These are phyloP conservation scores for Penstemon barbatus DNA, from an alignment of 257 asterid species.

Conservation along the genomic window DNA sequence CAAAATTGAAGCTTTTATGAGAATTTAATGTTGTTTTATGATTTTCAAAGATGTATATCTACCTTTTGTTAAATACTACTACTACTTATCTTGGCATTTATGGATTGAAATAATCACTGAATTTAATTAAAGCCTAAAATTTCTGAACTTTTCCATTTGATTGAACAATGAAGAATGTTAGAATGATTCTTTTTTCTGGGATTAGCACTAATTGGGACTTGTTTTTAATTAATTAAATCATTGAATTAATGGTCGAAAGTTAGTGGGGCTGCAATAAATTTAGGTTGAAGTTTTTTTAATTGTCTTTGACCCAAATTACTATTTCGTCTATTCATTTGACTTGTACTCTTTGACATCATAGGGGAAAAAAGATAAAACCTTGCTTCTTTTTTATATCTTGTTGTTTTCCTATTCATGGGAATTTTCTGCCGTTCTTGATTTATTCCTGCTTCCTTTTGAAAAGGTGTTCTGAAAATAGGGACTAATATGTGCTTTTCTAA, in stretches of 20 bases:
- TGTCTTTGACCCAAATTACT: conserved; percentile 3
- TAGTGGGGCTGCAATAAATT: conserved; percentile 34
- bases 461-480: background rate
- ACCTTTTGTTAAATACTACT: background rate
- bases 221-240: background rate
- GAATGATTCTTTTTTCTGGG: background rate
- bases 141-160: conserved; percentile 6
- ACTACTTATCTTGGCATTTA: conserved; percentile 16
- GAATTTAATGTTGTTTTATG: background rate
- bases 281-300: conserved; percentile 4
- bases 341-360: conserved; percentile 11
- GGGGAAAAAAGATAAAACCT: background rate
- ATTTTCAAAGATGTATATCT: background rate
- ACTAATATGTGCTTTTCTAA: background rate
- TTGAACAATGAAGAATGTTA: conserved; percentile 2
- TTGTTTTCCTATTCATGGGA: background rate
- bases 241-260: conserved; percentile 23
- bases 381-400: background rate
- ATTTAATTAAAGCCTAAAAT: conserved; percentile 8
- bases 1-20: too few relatives aligned
- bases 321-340: conserved; percentile 23
- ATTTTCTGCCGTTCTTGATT: background rate
- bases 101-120: background rate
- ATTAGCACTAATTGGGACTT: conserved; percentile 12
- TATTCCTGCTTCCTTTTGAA: background rate